A percentile compares a stretch with the other conserved stretches of the same genome.
These are phyloP conservation scores for Populus trichocarpa DNA, from an alignment of 441 rosid species.

Conservation along the genomic window DNA sequence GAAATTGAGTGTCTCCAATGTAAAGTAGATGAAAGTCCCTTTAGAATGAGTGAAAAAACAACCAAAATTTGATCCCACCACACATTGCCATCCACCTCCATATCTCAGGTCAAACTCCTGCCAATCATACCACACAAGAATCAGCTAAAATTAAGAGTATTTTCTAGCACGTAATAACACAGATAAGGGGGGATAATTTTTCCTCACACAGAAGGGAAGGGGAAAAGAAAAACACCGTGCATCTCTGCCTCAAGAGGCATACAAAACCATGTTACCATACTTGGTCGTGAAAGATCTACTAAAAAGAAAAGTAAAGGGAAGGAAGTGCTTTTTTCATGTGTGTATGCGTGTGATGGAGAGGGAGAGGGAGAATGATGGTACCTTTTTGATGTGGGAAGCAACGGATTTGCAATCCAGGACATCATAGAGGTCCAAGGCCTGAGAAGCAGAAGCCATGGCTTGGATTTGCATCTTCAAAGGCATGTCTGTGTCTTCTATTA, in stretches of 20 bases:
- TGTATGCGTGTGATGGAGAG: neutral
- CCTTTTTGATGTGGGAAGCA: slow-evolving; percentile 77
- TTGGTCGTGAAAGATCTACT: neutral
- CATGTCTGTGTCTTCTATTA: slow-evolving; percentile 82
- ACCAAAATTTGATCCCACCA: slow-evolving; percentile 19
- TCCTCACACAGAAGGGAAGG: no score
- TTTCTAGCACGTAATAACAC: neutral
- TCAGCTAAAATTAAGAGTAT: neutral
- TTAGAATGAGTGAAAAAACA: slow-evolving; percentile 17
- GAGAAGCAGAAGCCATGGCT: slow-evolving; percentile 76
- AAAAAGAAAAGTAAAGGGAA: neutral
- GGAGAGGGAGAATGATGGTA: neutral
- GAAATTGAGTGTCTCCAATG: slow-evolving; percentile 17
- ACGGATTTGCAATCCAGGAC: slow-evolving; percentile 58
- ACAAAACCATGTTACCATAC: neutral
- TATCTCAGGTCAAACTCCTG: slow-evolving; percentile 67
- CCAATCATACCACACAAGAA: neutral
- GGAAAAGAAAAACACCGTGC: no score
- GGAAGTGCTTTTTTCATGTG: neutral
- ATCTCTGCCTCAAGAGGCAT: no score
- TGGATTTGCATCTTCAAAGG: slow-evolving; percentile 71
- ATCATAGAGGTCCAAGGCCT: slow-evolving; percentile 66
- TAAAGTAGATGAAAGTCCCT: slow-evolving; percentile 24
- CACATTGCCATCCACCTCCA: slow-evolving; percentile 48
- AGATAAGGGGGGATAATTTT: neutral